A percentile compares a stretch with the other conserved stretches of the same genome.
phyloP scores from a whole-genome alignment of 140 eudicot species.

The Stevia rebaudiana region DNA sequence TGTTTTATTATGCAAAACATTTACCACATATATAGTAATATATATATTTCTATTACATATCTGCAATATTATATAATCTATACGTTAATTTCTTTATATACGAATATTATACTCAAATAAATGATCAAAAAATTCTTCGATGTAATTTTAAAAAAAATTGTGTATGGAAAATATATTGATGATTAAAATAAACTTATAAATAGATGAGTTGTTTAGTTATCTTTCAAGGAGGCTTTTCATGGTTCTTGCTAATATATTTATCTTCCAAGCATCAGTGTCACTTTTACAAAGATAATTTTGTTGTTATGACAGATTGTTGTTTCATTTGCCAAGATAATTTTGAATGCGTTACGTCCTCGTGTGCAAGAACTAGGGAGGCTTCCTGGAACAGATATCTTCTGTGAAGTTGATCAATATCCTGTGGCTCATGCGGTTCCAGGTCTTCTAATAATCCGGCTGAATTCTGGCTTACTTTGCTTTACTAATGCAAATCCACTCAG shows the following conservation, averaged over 20 bases:
- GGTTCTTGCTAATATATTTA: conserved; percentile 34
- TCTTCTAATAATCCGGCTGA: conserved; percentile 51
- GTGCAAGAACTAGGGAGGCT: conserved; percentile 66
- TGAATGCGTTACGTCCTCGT: conserved; percentile 52
- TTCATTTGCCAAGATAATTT: conserved; percentile 74
- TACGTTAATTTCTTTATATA: no score
- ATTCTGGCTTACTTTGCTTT: conserved; percentile 76
- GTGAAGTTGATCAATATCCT: conserved; percentile 76
- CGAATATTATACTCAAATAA: no score
- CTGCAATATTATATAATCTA: no score
- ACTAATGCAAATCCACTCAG: conserved; percentile 72
- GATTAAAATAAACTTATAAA: no score
- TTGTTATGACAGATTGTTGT: conserved; percentile 46
- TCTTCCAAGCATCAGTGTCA: neutral
- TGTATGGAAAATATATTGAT: no score
- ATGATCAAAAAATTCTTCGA: no score
- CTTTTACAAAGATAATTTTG: neutral
- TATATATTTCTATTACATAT: no score
- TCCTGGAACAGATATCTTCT: conserved; percentile 63
- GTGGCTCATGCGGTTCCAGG: conserved; percentile 66
- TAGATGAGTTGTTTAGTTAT: no score
- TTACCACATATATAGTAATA: no score
- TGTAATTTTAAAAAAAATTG: no score
- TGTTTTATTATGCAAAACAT: no score
- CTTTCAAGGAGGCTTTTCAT: no score